Conservation (phyloP, 2,329 filamentous ascomycete genomes). For the Sordariomycetes sp. region DNA sequence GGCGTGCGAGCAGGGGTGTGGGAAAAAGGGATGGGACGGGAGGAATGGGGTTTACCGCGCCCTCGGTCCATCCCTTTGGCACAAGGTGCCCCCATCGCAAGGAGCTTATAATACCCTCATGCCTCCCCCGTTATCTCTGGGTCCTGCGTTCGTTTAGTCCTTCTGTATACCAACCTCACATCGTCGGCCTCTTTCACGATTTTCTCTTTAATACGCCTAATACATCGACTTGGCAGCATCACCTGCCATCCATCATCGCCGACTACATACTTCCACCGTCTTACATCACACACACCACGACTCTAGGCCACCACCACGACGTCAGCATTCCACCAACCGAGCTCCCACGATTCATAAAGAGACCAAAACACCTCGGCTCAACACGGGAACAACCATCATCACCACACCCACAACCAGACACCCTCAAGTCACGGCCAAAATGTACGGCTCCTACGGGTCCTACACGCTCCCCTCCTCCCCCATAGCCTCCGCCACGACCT, state of each 20-base stretch:
- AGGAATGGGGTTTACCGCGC: not conserved
- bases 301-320: not conserved
- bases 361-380: not conserved
- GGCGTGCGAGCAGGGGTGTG: not conserved
- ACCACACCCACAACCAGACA: conserved; percentile 5
- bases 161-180: not conserved
- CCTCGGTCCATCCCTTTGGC: not conserved
- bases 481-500: conserved; percentile 18
- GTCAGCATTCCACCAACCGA: not conserved
- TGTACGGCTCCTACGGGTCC: conserved; percentile 36
- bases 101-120: conserved; percentile 1
- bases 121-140: not conserved
- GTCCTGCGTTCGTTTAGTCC: not conserved
- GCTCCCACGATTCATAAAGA: not conserved
- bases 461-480: conserved; percentile 28
- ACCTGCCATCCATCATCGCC: no score
- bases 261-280: no score
- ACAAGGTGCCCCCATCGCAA: not conserved
- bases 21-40: not conserved
- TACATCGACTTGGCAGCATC: not conserved
- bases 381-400: not conserved
- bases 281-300: not conserved
- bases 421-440: conserved; percentile 11
- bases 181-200: not conserved
- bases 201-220: not conserved